Base-by-base conservation (phyloP, 2,329 filamentous ascomycete genomes). In the Scedosporium minutisporum region DNA sequence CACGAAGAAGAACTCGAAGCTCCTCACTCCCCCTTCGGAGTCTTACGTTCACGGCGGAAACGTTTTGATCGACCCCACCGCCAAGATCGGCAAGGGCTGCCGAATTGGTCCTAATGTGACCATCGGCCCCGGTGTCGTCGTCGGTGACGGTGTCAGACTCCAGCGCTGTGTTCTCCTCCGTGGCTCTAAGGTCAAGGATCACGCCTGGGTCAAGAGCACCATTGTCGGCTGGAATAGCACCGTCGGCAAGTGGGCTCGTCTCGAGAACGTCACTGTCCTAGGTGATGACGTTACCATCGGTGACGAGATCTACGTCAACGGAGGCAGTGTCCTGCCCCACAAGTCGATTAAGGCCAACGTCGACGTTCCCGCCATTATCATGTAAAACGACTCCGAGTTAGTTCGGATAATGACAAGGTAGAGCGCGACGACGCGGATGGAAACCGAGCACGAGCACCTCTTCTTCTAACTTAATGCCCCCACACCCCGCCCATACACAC, bases 331-430 rank as follows among this genome's bases (percentile, higher is more conserved):
- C 66, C 81, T 99, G 67, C 93, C 93, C 6, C 93, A 99, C 81
- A 99, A 99, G 88, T 95, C 89, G 75, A 97, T 99, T 84, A 97
- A 97, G 85, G 86, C 88, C 71, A 99, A 99, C 76, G 91, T 99
- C 71, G 95, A 99, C 76, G 85, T 84, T 29, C 85, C 85, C 25
- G 84, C 85, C 65, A 87, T 87, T 67, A 87, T 87, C 72, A 87
- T 87, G 85, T 87, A 80, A 64, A 64, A 53, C 38, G 29, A 7
- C 23, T 44, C 18, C n/a, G 23, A 25, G 6, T 23, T 6, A 27
- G 58, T 29, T 55, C 23, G 18, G 10, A 55, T 55, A 27, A 55
- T 10, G 51, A 23, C 51, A 55, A 23, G 18, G 18, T 55, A 27
- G 51, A 23, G 23, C 23, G 23, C n/a, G 12, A 23, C 51, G 21